Base-by-base conservation (phyloP, 768 basidiomycete species). In the Strobilomyces confusus region DNA sequence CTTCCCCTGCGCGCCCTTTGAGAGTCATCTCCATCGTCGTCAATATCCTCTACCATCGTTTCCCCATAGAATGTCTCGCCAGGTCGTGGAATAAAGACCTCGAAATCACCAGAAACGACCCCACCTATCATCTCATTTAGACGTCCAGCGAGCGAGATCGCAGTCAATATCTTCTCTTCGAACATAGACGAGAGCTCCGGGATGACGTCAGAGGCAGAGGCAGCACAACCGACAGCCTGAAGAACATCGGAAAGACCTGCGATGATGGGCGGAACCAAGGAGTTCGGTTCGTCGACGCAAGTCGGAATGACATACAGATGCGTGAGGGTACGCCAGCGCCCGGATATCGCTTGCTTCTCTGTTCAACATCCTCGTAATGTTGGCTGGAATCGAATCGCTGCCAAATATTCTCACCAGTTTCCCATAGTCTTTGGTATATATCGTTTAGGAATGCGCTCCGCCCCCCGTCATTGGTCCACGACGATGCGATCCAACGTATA, bases 91-190 rank as follows among this genome's bases (percentile, higher is more conserved):
- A 36, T 4, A 11, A 45, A 49, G 20, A 44, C 32, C 11, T 57
- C 55, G n/a, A 58, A 57, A 47, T 58, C 48, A 15, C 55, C 40
- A 2, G 58, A 52, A 9, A 57, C 13, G 5, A 58, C 46, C 2
- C 26, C 55, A 14, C 32, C 22, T 8, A 58, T 36, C 51, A 57
- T 58, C 36, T 52, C 20, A 9, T 36, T 38, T 4, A 51, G 42
- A 9, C 17, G 30, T 13, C 29, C 51, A 4, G 58, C 48, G 19
- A 52, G 43, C 4, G 29, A 25, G 5, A 57, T 15, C 9, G 22
- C 20, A 7, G 33, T 26, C 1, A 26, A 19, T 20, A 57, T 25
- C 3, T 43, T 52, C 7, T 46, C 8, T 20, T n/a, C 40, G 17
- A 57, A 49, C 32, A 8, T 45, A 23, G 34, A 38, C 8, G 29